A percentile compares a stretch with the other conserved stretches of the same genome.
These are phyloP conservation scores for Syncephalis fuscata DNA, from an alignment of 371 early-diverging fungal genomes.

Conservation along the genomic window DNA sequence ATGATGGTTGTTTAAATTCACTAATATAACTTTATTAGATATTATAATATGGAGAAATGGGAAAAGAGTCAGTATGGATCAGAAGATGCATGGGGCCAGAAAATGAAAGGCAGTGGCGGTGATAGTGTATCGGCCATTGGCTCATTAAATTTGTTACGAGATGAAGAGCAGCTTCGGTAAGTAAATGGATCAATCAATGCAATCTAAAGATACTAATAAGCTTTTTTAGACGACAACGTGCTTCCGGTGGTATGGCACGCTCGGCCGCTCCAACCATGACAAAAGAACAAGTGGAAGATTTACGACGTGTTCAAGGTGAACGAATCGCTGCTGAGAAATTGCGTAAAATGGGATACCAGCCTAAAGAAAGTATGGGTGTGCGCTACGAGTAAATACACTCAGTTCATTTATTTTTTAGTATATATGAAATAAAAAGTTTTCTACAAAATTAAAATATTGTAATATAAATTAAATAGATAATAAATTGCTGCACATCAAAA, in stretches of 20 bases:
- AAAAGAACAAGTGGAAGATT: constrained; percentile 28
- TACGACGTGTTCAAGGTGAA: constrained; percentile 35
- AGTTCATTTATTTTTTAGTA: background rate
- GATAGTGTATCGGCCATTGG: background rate
- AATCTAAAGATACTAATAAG: too few relatives aligned
- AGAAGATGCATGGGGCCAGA: constrained; percentile 19
- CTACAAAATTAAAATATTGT: background rate
- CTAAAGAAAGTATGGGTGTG: constrained; percentile 20
- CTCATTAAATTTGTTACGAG: background rate
- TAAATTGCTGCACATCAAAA: too few relatives aligned
- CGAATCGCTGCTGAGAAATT: constrained; percentile 39
- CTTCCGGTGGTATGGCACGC: constrained; percentile 4
- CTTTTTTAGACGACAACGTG: too few relatives aligned
- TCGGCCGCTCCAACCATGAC: constrained; percentile 14
- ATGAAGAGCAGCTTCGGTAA: too few relatives aligned
- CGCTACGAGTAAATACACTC: constrained; percentile 14
- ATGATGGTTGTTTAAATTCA: too few relatives aligned
- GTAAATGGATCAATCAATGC: too few relatives aligned
- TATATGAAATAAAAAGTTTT: too few relatives aligned
- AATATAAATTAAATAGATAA: background rate
- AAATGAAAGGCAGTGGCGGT: constrained; percentile 23
- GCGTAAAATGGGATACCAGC: constrained; percentile 34
- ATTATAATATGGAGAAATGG: constrained; percentile 30
- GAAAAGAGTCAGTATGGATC: constrained; percentile 19
- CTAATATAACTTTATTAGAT: constrained; percentile 8